These are phyloP conservation scores for Lagenaria siceraria DNA, from an alignment of 306 rosid species.

Conservation along the genomic window DNA sequence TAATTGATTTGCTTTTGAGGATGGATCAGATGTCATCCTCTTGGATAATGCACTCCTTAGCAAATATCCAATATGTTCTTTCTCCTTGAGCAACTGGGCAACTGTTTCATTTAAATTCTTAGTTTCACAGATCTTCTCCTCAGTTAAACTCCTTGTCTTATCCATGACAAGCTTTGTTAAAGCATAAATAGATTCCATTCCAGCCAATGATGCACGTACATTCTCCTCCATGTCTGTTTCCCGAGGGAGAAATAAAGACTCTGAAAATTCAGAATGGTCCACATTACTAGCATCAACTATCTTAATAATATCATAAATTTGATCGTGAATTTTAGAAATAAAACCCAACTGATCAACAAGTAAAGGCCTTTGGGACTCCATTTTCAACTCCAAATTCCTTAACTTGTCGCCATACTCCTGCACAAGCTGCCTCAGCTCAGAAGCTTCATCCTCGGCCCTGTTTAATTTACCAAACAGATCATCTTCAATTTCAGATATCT, in stretches of 20 bases:
- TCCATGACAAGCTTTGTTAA: constrained; percentile 44
- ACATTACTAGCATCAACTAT: constrained; percentile 35
- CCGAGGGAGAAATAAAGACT: constrained; percentile 72
- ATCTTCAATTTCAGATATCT: constrained; percentile 34
- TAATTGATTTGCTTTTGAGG: constrained; percentile 46
- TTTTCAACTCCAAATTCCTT: constrained; percentile 28
- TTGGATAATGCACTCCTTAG: constrained; percentile 76
- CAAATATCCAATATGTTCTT: constrained; percentile 89
- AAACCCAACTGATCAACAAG: constrained; percentile 65
- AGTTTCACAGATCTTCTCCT: constrained; percentile 53
- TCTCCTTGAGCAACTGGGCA: constrained; percentile 52
- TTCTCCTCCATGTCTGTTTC: constrained; percentile 85
- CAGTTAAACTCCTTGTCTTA: constrained; percentile 46
- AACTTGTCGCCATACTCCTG: constrained; percentile 60
- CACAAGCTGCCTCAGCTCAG: constrained; percentile 44
- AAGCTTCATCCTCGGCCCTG: constrained; percentile 37
- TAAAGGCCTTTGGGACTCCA: constrained; percentile 60
- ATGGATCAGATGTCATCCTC: constrained; percentile 41
- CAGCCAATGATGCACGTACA: constrained; percentile 76
- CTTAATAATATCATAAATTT: constrained; percentile 46
- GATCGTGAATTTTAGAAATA: constrained; percentile 68
- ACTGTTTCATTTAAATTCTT: constrained; percentile 57
- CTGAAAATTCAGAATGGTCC: constrained; percentile 60
- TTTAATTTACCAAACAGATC: constrained; percentile 38
- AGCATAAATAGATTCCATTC: constrained; percentile 80